Percentiles rank a stretch among this genome's conserved stretches.
phyloP scores from a whole-genome alignment of 805 yeast genomes.

The Kazachstania martiniae region DNA sequence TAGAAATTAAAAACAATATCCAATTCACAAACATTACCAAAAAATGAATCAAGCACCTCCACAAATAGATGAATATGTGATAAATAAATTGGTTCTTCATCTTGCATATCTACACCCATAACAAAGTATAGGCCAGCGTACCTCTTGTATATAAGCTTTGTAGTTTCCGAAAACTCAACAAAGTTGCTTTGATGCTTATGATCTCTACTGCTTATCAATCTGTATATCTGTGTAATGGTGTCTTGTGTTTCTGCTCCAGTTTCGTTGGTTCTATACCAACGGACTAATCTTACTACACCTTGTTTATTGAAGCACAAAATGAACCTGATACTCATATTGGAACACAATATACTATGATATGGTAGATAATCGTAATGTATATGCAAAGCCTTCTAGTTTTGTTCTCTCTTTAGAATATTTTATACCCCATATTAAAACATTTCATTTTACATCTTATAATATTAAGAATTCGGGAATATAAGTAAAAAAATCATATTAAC shows the following conservation, averaged over 20 bases:
- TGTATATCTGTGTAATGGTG: conserved; percentile 44
- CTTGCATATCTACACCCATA: conserved; percentile 67
- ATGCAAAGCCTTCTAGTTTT: too few relatives aligned
- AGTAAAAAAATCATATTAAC: background rate
- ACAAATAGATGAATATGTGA: conserved; percentile 83
- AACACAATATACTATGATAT: background rate
- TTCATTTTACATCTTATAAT: too few relatives aligned
- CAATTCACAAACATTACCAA: conserved; percentile 85
- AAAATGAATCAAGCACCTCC: conserved; percentile 76
- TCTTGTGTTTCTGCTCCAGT: conserved; percentile 20
- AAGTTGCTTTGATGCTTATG: conserved; percentile 75
- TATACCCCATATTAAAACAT: too few relatives aligned
- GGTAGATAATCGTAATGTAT: background rate
- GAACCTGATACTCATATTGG: conserved; percentile 59
- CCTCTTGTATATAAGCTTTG: conserved; percentile 70
- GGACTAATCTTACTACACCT: conserved; percentile 80
- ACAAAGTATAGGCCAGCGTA: conserved; percentile 89
- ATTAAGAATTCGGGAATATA: too few relatives aligned
- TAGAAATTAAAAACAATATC: conserved; percentile 88
- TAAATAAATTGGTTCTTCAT: conserved; percentile 72
- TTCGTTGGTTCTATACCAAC: conserved; percentile 45
- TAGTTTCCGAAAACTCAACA: conserved; percentile 52
- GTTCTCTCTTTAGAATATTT: too few relatives aligned
- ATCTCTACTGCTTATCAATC: conserved; percentile 72
- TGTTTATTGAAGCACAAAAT: conserved; percentile 80